Percentiles rank a stretch among this genome's conserved stretches.
These are phyloP conservation scores for Pouteria campechiana DNA, from an alignment of 179 eudicot species.

Conservation along the genomic window DNA sequence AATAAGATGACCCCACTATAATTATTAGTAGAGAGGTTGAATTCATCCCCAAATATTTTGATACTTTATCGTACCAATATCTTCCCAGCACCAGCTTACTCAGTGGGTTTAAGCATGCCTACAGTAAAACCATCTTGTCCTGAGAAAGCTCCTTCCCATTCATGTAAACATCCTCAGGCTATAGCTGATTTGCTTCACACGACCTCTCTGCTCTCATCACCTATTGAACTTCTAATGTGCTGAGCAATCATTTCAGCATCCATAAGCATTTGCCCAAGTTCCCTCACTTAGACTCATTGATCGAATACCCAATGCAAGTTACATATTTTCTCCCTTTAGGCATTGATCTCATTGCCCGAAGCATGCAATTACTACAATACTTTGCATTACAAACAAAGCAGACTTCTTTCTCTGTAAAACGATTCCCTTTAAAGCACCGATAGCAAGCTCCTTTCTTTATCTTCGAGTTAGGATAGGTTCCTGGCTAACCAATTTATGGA, in stretches of 20 bases:
- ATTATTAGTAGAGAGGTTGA: too few species aligned
- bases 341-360: constrained; percentile 94
- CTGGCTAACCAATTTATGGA: constrained; percentile 43
- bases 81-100: constrained; percentile 54
- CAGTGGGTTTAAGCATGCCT: constrained; percentile 55
- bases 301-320: constrained; percentile 45
- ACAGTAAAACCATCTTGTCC: constrained; percentile 49
- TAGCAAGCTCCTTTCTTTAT: constrained; percentile 61
- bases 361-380: constrained; percentile 56
- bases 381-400: constrained; percentile 80
- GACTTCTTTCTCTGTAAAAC: constrained; percentile 51
- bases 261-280: constrained; percentile 55
- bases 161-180: constrained; percentile 38
- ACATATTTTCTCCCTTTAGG: constrained; percentile 89
- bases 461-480: neutral
- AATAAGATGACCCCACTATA: too few species aligned
- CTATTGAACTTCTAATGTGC: constrained; percentile 24
- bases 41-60: constrained; percentile 98
- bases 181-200: constrained; percentile 49
- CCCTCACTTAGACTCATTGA: constrained; percentile 51
- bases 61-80: constrained; percentile 83
- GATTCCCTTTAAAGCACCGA: constrained; percentile 41
- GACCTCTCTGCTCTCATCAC: constrained; percentile 51
- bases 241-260: constrained; percentile 40
- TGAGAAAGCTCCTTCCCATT: constrained; percentile 42